phyloP scores from a whole-genome alignment of 1,284 basidiomycete genomes.

The Singerocomus inundabilis region DNA sequence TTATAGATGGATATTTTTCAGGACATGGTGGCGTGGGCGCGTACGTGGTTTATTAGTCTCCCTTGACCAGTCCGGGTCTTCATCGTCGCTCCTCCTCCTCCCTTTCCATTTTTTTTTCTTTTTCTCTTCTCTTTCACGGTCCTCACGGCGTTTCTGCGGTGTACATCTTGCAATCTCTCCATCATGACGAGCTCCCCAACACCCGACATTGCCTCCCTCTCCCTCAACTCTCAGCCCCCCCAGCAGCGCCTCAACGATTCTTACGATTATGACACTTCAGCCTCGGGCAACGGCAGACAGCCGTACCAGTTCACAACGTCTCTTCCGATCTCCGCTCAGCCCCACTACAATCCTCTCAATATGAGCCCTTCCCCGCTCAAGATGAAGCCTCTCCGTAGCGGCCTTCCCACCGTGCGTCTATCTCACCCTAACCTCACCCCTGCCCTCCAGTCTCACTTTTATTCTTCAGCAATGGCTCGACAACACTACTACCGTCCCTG shows the following conservation, averaged over 20 bases:
- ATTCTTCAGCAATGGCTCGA: conserved; percentile 75
- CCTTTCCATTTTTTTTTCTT: conserved; percentile 3
- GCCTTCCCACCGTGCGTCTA: conserved; percentile 65
- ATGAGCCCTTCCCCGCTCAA: conserved; percentile 69
- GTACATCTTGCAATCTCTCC: conserved; percentile 20
- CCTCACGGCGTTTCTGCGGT: conserved; percentile 5
- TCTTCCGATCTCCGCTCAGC: conserved; percentile 61
- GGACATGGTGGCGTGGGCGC: too few relatives aligned
- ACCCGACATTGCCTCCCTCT: conserved; percentile 73
- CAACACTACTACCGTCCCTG: conserved; percentile 47
- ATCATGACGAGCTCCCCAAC: conserved; percentile 75
- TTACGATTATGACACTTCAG: conserved; percentile 76
- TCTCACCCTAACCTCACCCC: conserved; percentile 23
- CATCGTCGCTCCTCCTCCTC: conserved; percentile 1
- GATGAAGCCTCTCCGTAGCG: conserved; percentile 64
- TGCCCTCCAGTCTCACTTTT: conserved; percentile 8
- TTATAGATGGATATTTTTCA: too few relatives aligned
- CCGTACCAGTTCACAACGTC: conserved; percentile 69
- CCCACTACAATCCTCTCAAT: conserved; percentile 60
- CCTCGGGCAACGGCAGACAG: conserved; percentile 47
- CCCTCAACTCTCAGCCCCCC: conserved; percentile 58
- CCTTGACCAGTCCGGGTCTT: neutral
- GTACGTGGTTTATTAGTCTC: conserved; percentile 16
- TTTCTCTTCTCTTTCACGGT: neutral
- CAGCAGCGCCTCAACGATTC: conserved; percentile 78